These are phyloP conservation scores for Fagopyrum homotropicum DNA, from an alignment of 148 eudicot species.

Conservation along the genomic window DNA sequence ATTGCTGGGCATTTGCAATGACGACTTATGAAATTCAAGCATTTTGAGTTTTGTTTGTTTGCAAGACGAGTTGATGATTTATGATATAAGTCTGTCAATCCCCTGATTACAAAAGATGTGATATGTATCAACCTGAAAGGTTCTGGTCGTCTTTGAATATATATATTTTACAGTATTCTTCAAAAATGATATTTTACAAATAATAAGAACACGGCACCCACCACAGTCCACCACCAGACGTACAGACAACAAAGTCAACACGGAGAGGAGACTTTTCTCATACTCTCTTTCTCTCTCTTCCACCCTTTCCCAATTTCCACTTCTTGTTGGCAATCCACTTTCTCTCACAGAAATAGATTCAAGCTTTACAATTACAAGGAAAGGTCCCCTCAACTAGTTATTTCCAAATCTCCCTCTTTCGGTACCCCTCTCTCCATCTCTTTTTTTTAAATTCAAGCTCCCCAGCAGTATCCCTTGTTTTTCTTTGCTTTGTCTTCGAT, in stretches of 20 bases:
- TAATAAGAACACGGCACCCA: neutral
- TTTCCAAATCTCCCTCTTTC: neutral
- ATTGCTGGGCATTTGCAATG: slow-evolving; percentile 29
- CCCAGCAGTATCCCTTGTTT: neutral
- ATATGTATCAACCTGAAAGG: neutral
- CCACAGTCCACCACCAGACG: slow-evolving; percentile 3
- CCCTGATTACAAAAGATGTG: neutral
- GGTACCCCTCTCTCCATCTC: neutral
- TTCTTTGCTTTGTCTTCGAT: neutral
- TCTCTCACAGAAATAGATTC: neutral
- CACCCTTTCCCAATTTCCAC: neutral
- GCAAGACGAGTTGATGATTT: no score
- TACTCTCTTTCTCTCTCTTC: neutral
- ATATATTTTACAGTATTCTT: no score
- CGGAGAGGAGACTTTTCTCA: slow-evolving; percentile 9
- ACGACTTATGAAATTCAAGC: slow-evolving; percentile 62
- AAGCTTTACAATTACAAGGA: neutral
- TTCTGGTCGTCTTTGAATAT: no score
- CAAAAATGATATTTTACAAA: neutral
- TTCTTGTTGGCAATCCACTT: neutral
- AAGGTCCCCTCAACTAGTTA: neutral
- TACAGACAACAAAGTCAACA: slow-evolving; percentile 8
- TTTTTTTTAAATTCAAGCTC: neutral
- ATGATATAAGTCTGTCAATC: no score
- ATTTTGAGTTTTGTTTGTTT: neutral